These are phyloP conservation scores for Trichoderma pleuroti DNA, from an alignment of 2,329 filamentous ascomycete genomes.

Conservation along the genomic window DNA sequence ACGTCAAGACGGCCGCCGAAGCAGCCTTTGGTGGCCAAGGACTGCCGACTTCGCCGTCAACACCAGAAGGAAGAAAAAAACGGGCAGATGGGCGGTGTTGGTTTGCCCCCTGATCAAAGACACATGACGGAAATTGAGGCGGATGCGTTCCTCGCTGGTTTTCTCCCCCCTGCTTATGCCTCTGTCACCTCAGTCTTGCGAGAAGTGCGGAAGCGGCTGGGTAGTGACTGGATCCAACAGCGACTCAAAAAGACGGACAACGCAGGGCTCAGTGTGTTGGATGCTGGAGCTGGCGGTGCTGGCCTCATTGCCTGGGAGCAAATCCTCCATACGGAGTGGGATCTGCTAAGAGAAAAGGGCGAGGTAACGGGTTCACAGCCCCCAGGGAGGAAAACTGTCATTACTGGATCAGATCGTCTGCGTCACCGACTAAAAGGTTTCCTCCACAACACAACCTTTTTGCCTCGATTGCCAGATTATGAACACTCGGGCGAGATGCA, in stretches of 20 bases:
- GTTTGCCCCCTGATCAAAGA: constrained; percentile 59
- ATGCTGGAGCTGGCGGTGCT: constrained; percentile 71
- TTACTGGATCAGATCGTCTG: constrained; percentile 72
- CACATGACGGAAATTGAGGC: constrained; percentile 73
- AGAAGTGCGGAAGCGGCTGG: constrained; percentile 70
- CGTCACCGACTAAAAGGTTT: constrained; percentile 72
- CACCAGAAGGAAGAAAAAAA: constrained; percentile 55
- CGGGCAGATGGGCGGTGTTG: constrained; percentile 61
- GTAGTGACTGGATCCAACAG: constrained; percentile 64
- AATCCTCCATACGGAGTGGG: constrained; percentile 77
- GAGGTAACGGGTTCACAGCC: constrained; percentile 44
- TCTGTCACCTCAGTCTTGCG: constrained; percentile 64
- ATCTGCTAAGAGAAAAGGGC: constrained; percentile 56
- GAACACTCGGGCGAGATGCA: constrained; percentile 61
- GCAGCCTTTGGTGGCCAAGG: constrained; percentile 71
- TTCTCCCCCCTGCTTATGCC: constrained; percentile 69
- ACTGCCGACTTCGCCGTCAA: constrained; percentile 73
- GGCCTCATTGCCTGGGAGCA: constrained; percentile 74
- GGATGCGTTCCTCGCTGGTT: constrained; percentile 66
- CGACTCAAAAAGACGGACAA: constrained; percentile 57
- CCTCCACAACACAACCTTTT: constrained; percentile 84
- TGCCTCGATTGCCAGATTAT: constrained; percentile 88
- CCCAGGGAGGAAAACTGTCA: constrained; percentile 72
- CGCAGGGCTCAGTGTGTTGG: constrained; percentile 61
- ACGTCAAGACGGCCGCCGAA: constrained; percentile 70